These are phyloP conservation scores for Venturia effusa DNA, from an alignment of 2,329 filamentous ascomycete species.

Conservation along the genomic window DNA sequence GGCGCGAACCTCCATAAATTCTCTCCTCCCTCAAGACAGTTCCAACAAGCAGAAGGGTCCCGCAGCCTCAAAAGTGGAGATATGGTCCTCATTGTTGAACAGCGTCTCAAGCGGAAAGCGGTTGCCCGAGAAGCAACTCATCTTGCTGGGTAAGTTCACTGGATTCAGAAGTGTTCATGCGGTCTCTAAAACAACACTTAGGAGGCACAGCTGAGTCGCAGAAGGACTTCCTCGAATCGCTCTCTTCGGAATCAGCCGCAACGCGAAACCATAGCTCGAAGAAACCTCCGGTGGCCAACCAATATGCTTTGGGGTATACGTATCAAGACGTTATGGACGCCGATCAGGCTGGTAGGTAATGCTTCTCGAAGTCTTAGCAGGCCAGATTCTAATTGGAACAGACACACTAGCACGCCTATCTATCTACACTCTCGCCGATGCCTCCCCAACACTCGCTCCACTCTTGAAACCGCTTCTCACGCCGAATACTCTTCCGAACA, in stretches of 20 bases:
- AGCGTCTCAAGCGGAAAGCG: slow-evolving; percentile 81
- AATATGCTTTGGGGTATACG: slow-evolving; percentile 86
- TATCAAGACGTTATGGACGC: slow-evolving; percentile 91
- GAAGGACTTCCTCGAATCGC: slow-evolving; percentile 62
- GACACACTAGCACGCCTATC: slow-evolving; percentile 86
- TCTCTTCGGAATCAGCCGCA: slow-evolving; percentile 24
- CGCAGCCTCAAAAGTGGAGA: slow-evolving; percentile 64
- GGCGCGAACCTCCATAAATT: slow-evolving; percentile 8
- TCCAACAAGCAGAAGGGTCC: slow-evolving; percentile 38
- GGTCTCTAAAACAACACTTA: slow-evolving; percentile 23
- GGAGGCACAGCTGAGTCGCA: slow-evolving; percentile 76
- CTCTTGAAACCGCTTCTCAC: slow-evolving; percentile 78
- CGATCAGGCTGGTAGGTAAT: slow-evolving; percentile 68
- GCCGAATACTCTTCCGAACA: slow-evolving; percentile 72
- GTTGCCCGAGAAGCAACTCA: slow-evolving; percentile 80
- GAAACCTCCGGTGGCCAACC: slow-evolving; percentile 74
- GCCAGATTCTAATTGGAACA: slow-evolving; percentile 24
- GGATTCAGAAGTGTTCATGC: neutral
- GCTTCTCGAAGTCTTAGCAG: neutral
- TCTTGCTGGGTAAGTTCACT: slow-evolving; percentile 60
- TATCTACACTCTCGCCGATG: slow-evolving; percentile 76
- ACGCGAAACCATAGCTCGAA: slow-evolving; percentile 38
- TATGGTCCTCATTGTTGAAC: slow-evolving; percentile 92
- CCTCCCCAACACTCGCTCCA: slow-evolving; percentile 70
- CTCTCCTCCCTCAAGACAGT: slow-evolving; percentile 7